Conservation (phyloP, 352 stramenopile genomes). For the Peronospora tabacina region DNA sequence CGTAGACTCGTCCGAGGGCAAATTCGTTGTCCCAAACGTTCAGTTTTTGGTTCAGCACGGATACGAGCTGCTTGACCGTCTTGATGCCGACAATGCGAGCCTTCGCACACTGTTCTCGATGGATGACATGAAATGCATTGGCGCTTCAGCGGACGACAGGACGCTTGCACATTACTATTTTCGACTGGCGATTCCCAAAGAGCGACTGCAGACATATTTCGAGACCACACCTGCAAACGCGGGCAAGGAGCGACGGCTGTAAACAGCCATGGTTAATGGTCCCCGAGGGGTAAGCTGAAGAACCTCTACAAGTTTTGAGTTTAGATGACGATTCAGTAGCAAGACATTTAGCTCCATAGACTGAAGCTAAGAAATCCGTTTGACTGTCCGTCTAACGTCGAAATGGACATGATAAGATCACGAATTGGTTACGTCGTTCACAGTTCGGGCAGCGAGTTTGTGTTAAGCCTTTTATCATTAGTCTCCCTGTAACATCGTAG, state of each 20-base stretch:
- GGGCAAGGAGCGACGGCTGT: slow-evolving; percentile 31
- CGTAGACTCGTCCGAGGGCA: slow-evolving; percentile 32
- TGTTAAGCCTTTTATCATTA: too few relatives aligned
- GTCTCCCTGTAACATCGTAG: too few relatives aligned
- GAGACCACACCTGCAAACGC: slow-evolving; percentile 35
- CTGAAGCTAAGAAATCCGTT: too few relatives aligned
- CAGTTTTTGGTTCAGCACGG: slow-evolving; percentile 71
- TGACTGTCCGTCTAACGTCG: too few relatives aligned
- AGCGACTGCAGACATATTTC: slow-evolving; percentile 53
- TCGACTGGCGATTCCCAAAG: slow-evolving; percentile 34
- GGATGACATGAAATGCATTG: slow-evolving; percentile 74
- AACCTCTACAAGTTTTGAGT: too few relatives aligned
- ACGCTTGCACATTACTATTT: slow-evolving; percentile 52
- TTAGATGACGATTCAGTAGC: too few relatives aligned
- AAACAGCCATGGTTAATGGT: background rate
- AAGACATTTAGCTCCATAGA: too few relatives aligned
- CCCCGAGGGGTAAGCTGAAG: too few relatives aligned
- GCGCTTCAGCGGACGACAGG: slow-evolving; percentile 13
- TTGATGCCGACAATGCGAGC: slow-evolving; percentile 61
- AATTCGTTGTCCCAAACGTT: slow-evolving; percentile 37
- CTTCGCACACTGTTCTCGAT: slow-evolving; percentile 72
- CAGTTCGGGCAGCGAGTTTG: too few relatives aligned
- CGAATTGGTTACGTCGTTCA: too few relatives aligned
- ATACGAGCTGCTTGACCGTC: slow-evolving; percentile 67
- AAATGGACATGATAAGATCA: too few relatives aligned